phyloP scores from a whole-genome alignment of 305 asterid genomes.

The Solanum hybrid region DNA sequence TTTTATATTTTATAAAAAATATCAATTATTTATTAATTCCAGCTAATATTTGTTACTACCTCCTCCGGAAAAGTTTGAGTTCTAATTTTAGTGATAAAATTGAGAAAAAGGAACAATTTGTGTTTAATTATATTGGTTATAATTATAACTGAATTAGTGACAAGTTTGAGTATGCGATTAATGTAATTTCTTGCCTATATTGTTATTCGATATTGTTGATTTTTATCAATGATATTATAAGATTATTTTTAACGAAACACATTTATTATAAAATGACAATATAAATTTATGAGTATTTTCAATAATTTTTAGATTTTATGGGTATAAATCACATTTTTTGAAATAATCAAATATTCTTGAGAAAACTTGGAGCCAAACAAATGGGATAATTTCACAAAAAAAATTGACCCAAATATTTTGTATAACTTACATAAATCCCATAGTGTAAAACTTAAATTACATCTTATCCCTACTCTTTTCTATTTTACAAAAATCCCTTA shows the following conservation, averaged over 20 bases:
- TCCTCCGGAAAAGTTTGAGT: not conserved
- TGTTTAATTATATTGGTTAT: too few relatives aligned
- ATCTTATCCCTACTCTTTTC: too few relatives aligned
- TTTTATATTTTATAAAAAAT: too few relatives aligned
- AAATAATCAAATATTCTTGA: too few relatives aligned
- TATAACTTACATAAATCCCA: too few relatives aligned
- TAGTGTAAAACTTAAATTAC: too few relatives aligned
- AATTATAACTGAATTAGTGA: not conserved
- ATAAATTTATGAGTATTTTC: not conserved
- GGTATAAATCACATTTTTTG: too few relatives aligned
- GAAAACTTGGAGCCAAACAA: not conserved
- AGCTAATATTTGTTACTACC: not conserved
- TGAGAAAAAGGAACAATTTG: not conserved
- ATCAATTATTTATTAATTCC: not conserved
- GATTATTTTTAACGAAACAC: not conserved
- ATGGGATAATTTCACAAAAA: not conserved
- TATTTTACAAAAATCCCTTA: too few relatives aligned
- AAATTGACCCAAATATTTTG: not conserved
- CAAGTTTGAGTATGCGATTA: too few relatives aligned
- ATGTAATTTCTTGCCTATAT: not conserved
- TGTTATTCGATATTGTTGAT: too few relatives aligned
- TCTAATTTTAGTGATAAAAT: not conserved
- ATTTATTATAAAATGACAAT: too few relatives aligned
- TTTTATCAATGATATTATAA: not conserved
- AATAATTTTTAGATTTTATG: too few relatives aligned